Evolutionary conservation across 768 basidiomycete genomes (phyloP).

Genomic region (Lyophyllum semitale): DNA sequence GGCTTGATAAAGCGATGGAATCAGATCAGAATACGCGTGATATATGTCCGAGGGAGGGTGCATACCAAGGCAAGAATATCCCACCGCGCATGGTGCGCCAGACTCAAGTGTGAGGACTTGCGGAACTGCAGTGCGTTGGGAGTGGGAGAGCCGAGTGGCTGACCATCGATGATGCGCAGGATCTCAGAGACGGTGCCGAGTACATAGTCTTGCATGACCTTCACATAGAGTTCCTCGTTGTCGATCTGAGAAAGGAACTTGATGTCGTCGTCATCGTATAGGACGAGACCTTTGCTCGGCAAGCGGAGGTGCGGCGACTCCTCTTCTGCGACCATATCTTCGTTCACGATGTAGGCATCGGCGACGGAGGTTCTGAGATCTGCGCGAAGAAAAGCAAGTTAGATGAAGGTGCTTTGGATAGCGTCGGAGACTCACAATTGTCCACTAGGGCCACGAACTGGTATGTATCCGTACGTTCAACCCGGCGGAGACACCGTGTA

Average conservation of each 20-base stretch:
- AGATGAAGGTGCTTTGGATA: not conserved
- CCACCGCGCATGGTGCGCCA: constrained; percentile 26
- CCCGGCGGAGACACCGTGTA: constrained; percentile 2
- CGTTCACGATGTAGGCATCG: constrained; percentile 4
- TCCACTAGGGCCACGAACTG: constrained; percentile 5
- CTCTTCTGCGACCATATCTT: constrained; percentile 4
- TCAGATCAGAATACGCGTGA: not conserved
- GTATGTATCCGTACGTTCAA: constrained; percentile 6
- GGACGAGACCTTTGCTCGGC: constrained; percentile 11
- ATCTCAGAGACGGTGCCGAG: constrained; percentile 20
- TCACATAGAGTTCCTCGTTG: constrained; percentile 19
- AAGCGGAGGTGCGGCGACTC: constrained; percentile 15
- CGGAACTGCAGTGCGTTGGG: constrained; percentile 17
- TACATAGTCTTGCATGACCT: constrained; percentile 19
- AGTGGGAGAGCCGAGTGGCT: constrained; percentile 6
- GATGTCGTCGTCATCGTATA: constrained; percentile 17
- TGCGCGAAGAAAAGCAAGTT: not conserved
- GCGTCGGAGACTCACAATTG: not conserved
- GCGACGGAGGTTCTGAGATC: constrained; percentile 1
- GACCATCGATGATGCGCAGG: constrained; percentile 14
- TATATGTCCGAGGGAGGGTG: not conserved
- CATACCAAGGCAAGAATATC: constrained; percentile 25
- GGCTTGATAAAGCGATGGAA: constrained; percentile 6
- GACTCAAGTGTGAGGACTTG: constrained; percentile 16
- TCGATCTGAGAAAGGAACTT: constrained; percentile 16